phyloP scores from a whole-genome alignment of 371 early-diverging fungal species.

The Apophysomyces ossiformis region DNA sequence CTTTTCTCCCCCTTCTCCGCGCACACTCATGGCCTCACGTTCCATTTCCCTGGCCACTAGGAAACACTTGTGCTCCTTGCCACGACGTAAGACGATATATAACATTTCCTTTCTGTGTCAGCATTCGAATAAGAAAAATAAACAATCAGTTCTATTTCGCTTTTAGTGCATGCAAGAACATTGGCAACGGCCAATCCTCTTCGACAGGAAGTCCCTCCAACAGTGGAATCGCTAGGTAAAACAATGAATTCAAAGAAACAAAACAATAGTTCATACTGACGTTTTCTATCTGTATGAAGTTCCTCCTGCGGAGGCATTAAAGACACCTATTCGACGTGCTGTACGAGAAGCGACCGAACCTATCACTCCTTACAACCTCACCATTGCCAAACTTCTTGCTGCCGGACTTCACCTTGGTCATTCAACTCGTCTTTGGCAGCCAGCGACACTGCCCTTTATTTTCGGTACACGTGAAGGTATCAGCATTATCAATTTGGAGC shows the following conservation, averaged over 20 bases:
- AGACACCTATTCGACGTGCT: conserved; percentile 42
- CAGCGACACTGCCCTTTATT: conserved; percentile 83
- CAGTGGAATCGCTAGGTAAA: conserved; percentile 5
- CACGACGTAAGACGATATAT: conserved; percentile 2
- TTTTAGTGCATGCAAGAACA: neutral
- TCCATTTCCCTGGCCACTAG: conserved; percentile 5
- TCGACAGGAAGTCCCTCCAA: neutral
- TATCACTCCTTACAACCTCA: conserved; percentile 54
- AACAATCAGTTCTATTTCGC: neutral
- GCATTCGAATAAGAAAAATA: neutral
- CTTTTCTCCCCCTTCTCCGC: neutral
- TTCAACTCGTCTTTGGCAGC: conserved; percentile 78
- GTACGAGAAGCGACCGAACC: conserved; percentile 34
- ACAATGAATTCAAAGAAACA: neutral
- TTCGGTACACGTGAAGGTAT: conserved; percentile 92
- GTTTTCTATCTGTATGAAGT: conserved; percentile 10
- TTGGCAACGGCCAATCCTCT: neutral
- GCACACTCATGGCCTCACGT: conserved; percentile 1
- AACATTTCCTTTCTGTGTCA: neutral
- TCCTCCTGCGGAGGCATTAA: conserved; percentile 29
- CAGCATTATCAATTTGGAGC: conserved; percentile 94
- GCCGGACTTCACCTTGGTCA: conserved; percentile 95
- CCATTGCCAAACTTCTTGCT: conserved; percentile 77
- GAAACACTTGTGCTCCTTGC: neutral
- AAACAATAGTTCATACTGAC: no score